These are phyloP conservation scores for Epichloe coenophiala DNA, from an alignment of 2,329 filamentous ascomycete species.

Conservation along the genomic window DNA sequence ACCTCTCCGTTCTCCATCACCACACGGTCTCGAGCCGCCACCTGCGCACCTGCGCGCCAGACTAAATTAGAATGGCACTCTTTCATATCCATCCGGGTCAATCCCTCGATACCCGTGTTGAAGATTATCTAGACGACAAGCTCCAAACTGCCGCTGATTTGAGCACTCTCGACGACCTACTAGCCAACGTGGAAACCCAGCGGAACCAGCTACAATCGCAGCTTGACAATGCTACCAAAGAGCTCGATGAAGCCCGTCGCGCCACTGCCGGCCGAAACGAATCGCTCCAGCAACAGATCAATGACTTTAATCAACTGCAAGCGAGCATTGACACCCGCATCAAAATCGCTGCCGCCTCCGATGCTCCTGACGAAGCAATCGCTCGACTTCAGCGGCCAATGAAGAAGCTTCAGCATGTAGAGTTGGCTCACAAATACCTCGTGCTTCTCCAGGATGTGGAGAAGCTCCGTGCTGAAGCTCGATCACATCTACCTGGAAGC, in stretches of 20 bases:
- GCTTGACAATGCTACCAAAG: slow-evolving; percentile 63
- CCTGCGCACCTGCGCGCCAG: not conserved
- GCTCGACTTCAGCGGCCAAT: slow-evolving; percentile 64
- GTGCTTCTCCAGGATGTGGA: slow-evolving; percentile 67
- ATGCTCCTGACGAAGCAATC: slow-evolving; percentile 76
- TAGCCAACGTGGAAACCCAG: slow-evolving; percentile 67
- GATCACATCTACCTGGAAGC: slow-evolving; percentile 36
- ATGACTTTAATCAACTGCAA: slow-evolving; percentile 63
- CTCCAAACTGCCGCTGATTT: slow-evolving; percentile 78
- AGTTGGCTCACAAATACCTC: slow-evolving; percentile 71
- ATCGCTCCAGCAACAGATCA: slow-evolving; percentile 47
- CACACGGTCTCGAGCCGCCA: not conserved
- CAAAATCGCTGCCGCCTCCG: slow-evolving; percentile 59
- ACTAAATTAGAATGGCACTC: slow-evolving; percentile 9
- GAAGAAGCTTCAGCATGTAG: slow-evolving; percentile 64
- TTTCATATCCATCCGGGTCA: slow-evolving; percentile 12
- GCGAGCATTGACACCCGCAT: slow-evolving; percentile 66
- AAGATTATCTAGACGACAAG: slow-evolving; percentile 93
- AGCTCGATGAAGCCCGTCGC: slow-evolving; percentile 54
- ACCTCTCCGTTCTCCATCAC: not conserved
- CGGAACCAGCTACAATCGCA: slow-evolving; percentile 68
- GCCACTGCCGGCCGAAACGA: slow-evolving; percentile 48
- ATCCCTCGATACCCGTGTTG: slow-evolving; percentile 48
- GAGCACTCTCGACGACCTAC: slow-evolving; percentile 61
- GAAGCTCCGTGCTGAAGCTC: slow-evolving; percentile 44